A percentile compares a stretch with the other conserved stretches of the same genome.
Conservation (phyloP, 768 basidiomycete species). For the Phylloporus scabripes region DNA sequence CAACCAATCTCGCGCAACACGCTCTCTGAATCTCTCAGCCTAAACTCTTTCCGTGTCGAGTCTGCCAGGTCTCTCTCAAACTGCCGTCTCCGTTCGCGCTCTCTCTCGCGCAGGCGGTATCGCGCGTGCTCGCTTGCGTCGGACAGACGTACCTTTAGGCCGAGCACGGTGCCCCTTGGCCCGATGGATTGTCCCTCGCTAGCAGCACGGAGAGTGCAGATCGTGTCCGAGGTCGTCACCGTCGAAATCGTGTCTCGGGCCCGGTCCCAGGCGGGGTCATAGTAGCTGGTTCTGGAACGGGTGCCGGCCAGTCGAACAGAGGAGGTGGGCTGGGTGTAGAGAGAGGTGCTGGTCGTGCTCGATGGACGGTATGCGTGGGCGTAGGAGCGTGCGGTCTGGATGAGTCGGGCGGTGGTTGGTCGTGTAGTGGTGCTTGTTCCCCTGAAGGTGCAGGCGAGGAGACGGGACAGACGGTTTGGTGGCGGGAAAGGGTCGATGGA, state of each 20-base stretch:
- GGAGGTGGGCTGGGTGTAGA: constrained; percentile 11
- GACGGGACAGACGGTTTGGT: constrained; percentile 16
- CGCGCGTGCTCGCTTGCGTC: constrained; percentile 22
- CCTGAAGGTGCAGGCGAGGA: constrained; percentile 20
- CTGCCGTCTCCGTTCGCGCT: constrained; percentile 13
- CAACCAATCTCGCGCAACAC: constrained; percentile 19
- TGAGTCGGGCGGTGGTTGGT: constrained; percentile 14
- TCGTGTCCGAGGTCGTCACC: constrained; percentile 15
- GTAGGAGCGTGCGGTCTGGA: constrained; percentile 15
- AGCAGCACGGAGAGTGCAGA: too few species aligned
- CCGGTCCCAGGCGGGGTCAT: not conserved
- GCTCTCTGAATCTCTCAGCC: constrained; percentile 18
- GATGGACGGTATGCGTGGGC: constrained; percentile 12
- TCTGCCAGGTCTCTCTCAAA: not conserved
- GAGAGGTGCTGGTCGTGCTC: constrained; percentile 8
- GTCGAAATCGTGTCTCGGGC: constrained; percentile 20
- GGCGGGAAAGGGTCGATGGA: constrained; percentile 11
- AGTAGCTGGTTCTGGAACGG: constrained; percentile 14
- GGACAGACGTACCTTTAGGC: constrained; percentile 18
- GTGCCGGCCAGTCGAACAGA: constrained; percentile 6
- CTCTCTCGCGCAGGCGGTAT: constrained; percentile 19
- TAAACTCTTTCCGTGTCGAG: constrained; percentile 4
- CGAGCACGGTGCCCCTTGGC: constrained; percentile 10
- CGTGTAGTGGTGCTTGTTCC: constrained; percentile 5
- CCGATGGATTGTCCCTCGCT: not conserved